A percentile compares a stretch with the other conserved stretches of the same genome.
These are phyloP conservation scores for Mucor racemosus DNA, from an alignment of 371 early-diverging fungal species.

Conservation along the genomic window DNA sequence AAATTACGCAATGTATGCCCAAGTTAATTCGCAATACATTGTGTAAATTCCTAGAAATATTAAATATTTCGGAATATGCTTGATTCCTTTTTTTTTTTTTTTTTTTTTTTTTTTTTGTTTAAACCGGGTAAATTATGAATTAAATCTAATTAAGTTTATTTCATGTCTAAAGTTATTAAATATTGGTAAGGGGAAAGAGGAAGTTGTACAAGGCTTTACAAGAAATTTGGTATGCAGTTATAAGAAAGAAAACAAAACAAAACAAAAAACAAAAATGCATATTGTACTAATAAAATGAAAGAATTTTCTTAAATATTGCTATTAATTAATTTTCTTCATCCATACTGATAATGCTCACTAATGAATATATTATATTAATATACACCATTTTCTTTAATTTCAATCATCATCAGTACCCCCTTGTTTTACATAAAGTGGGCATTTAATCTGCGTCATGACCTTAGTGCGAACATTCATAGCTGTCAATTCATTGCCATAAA, in stretches of 20 bases:
- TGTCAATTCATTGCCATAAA: slow-evolving; percentile 64
- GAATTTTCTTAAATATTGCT: not conserved
- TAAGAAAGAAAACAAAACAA: not conserved
- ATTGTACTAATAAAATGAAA: not conserved
- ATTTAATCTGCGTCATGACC: slow-evolving; percentile 39
- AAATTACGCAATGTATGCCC: no score
- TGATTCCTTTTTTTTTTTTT: no score
- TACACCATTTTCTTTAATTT: not conserved
- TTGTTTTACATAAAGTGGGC: slow-evolving; percentile 20
- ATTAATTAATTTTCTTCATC: not conserved
- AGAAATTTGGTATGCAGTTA: not conserved
- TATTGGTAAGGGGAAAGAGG: not conserved
- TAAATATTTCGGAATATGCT: no score
- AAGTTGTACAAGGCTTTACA: not conserved
- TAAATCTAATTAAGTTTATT: no score
- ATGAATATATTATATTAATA: not conserved
- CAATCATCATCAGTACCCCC: slow-evolving; percentile 12
- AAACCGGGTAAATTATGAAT: no score
- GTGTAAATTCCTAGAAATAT: no score
- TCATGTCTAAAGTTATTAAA: not conserved
- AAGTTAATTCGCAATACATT: no score
- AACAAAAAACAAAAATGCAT: not conserved
- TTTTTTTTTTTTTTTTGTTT: no score
- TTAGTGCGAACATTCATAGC: slow-evolving; percentile 51
- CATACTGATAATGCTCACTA: slow-evolving; percentile 8